Percentiles rank a stretch among this genome's conserved stretches.
phyloP scores from a whole-genome alignment of 75 land plant genomes.

The Selaginella moellendorffii region DNA sequence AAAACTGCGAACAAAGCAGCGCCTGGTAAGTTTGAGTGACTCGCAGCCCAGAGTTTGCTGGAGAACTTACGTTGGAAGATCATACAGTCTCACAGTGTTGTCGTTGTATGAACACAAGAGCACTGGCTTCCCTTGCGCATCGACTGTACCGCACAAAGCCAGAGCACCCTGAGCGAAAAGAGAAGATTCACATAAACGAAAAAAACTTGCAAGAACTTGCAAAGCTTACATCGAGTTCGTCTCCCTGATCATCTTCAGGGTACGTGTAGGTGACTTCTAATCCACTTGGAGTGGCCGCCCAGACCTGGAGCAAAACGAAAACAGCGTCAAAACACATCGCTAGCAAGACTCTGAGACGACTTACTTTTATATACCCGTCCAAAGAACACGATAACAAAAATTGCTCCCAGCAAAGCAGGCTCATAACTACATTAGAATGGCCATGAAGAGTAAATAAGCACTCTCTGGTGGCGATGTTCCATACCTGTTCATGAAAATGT shows the following conservation, averaged over 20 bases:
- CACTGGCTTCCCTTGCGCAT: constrained; percentile 47
- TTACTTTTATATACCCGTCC: constrained; percentile 73
- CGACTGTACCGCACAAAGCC: constrained; percentile 46
- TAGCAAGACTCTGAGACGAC: not conserved
- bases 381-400: constrained; percentile 79
- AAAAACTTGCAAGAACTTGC: not conserved
- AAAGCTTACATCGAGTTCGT: not conserved
- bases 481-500: constrained; percentile 60
- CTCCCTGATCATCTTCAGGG: constrained; percentile 51
- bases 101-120: constrained; percentile 60
- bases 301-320: constrained; percentile 42
- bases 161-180: constrained; percentile 48
- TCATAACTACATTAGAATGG: constrained; percentile 83
- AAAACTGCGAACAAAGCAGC: constrained; percentile 31
- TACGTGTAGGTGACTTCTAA: constrained; percentile 80
- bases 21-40: too few relatives aligned
- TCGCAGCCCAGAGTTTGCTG: too few relatives aligned
- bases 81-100: constrained; percentile 53
- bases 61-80: constrained; percentile 82
- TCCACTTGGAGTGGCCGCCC: constrained; percentile 60
- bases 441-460: constrained; percentile 75
- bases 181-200: not conserved
- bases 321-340: not conserved
- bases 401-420: constrained; percentile 91
- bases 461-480: constrained; percentile 59